phyloP scores from a whole-genome alignment of 306 rosid species.

The Pyrus communis region DNA sequence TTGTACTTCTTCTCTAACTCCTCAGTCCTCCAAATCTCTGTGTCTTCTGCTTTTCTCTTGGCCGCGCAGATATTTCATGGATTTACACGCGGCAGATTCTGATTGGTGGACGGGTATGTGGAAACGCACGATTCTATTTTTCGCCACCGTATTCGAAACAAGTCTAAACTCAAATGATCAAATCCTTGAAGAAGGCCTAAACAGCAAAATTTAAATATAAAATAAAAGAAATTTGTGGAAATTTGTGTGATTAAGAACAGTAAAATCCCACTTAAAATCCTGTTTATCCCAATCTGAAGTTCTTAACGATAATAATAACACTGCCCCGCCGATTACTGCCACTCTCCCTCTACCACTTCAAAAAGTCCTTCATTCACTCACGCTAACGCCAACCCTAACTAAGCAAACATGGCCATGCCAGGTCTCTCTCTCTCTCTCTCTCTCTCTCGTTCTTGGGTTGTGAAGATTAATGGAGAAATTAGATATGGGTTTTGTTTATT shows the following conservation, averaged over 20 bases:
- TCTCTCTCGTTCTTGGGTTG: background rate
- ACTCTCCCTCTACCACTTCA: background rate
- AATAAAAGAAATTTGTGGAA: background rate
- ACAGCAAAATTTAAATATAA: background rate
- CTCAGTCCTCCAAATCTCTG: background rate
- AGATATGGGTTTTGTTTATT: background rate
- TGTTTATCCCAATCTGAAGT: background rate
- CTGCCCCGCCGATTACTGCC: background rate
- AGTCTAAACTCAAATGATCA: background rate
- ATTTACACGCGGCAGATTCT: background rate
- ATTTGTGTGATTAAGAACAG: background rate
- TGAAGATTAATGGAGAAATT: background rate
- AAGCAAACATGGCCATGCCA: background rate
- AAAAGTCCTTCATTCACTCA: background rate
- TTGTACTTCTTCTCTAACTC: background rate
- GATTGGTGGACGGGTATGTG: background rate
- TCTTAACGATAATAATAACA: background rate
- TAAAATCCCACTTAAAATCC: background rate
- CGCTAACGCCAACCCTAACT: background rate
- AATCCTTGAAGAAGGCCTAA: background rate
- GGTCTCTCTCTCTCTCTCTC: constrained; percentile 13
- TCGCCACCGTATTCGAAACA: background rate
- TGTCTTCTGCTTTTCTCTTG: background rate
- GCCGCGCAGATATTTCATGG: background rate
- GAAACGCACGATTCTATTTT: too few species aligned